These are phyloP conservation scores for Eleusine coracana DNA, from an alignment of 176 grass and related monocot genomes.

Conservation along the genomic window DNA sequence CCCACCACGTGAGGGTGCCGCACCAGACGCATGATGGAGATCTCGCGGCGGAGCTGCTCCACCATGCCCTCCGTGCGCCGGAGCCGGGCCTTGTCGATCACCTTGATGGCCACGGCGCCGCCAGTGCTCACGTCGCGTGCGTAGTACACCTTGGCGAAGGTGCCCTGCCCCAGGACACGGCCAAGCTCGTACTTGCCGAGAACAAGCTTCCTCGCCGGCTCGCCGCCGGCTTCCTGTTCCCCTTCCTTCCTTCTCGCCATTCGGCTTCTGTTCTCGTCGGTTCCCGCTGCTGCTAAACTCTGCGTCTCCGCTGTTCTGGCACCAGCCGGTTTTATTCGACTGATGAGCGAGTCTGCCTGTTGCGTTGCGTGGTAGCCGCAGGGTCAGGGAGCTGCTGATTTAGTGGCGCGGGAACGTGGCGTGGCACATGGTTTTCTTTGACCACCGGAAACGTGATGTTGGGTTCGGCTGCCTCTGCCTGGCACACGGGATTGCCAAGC, in stretches of 20 bases:
- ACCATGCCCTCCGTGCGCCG: slow-evolving; percentile 61
- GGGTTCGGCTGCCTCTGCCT: background rate
- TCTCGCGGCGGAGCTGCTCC: slow-evolving; percentile 92
- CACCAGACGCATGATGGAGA: slow-evolving; percentile 88
- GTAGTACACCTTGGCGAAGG: slow-evolving; percentile 92
- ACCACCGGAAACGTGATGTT: background rate
- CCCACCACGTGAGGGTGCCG: slow-evolving; percentile 86
- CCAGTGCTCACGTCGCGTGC: slow-evolving; percentile 58
- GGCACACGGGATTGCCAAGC: slow-evolving; percentile 57
- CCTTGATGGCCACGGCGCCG: slow-evolving; percentile 78
- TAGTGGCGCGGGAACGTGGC: slow-evolving; percentile 27
- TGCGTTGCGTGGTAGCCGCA: background rate
- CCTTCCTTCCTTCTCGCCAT: slow-evolving; percentile 42
- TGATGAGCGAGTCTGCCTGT: too few relatives aligned
- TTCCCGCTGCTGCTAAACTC: background rate
- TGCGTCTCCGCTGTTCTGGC: background rate
- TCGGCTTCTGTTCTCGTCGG: background rate
- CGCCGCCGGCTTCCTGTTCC: background rate
- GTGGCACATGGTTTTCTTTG: slow-evolving; percentile 57
- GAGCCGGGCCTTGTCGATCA: slow-evolving; percentile 86
- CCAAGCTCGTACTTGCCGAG: slow-evolving; percentile 90
- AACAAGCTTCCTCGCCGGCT: slow-evolving; percentile 49
- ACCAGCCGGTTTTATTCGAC: background rate
- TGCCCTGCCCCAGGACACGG: slow-evolving; percentile 79
- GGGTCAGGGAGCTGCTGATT: background rate